Base-by-base conservation (phyloP, 1,284 basidiomycete genomes). In the Rhodotorula sp. region DNA sequence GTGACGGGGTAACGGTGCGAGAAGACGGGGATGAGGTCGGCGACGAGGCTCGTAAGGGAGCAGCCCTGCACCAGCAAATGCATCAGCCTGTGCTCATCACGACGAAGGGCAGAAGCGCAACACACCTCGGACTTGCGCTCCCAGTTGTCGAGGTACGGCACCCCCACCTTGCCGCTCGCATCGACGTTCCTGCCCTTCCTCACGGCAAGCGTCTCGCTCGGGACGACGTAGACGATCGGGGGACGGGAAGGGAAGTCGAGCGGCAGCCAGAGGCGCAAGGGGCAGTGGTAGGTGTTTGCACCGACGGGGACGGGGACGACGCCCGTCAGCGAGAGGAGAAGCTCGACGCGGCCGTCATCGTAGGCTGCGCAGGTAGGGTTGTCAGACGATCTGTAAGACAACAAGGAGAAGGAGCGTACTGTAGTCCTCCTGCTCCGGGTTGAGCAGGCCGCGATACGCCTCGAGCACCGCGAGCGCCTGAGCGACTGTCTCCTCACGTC, bases 181-280 rank as follows among this genome's bases (percentile, higher is more conserved):
- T 97, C 94, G 74, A 98, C 86, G 77, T 88, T 85, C 61, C 85
- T 86, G 22, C 90, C 87, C 37, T 91, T 86, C 73, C 89, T 88
- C 75, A 99, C 88, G 69, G 94, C 88, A 91, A 99, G 95, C 77
- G 92, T 90, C 62, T 84, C 86, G 1, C 94, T 97, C n/a, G 97
- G 96, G 21, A 92, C 90, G 73, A 99, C 95, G 82, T 93, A 98
- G n/a, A 87, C 86, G 78, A 99, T 87, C 15, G 97, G 97, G 3
- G 94, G 88, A 44, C 85, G 84, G 56, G 86, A 85, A 5, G 94
- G 94, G 80, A 92, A 96, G 56, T 91, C 89, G 71, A 87, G 86
- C 10, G 91, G 86, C 56, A 97, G 78, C 96, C 96, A 99, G 73
- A 97, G 78, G 25, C 91, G 88, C 78, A 99, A 83, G 4, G 97